Conservation (phyloP, 2,329 filamentous ascomycete genomes). For the Aureobasidium leucospermi region DNA sequence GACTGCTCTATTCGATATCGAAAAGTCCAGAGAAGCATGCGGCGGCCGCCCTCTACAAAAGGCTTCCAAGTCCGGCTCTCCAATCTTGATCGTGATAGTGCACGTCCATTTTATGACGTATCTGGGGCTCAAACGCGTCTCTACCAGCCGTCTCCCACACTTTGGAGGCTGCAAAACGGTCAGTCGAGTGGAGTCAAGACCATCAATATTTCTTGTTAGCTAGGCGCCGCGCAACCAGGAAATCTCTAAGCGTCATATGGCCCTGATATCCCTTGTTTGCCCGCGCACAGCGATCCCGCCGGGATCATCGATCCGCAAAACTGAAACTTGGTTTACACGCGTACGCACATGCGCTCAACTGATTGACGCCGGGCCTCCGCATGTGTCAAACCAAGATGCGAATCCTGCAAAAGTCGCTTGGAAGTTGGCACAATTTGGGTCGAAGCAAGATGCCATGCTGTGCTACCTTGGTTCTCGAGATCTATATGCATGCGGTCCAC, state of each 20-base stretch:
- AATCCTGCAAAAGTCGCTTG: background rate
- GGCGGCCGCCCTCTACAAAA: background rate
- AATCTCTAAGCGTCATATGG: conserved; percentile 2
- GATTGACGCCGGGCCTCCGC: background rate
- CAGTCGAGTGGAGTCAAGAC: conserved; percentile 3
- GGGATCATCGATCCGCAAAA: background rate
- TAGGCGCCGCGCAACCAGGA: conserved; percentile 1
- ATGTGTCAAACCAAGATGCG: conserved; percentile 7
- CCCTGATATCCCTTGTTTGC: background rate
- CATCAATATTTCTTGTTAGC: conserved; percentile 1
- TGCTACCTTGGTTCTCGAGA: background rate
- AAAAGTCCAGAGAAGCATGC: background rate
- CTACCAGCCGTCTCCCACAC: conserved; percentile 4
- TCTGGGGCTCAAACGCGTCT: background rate
- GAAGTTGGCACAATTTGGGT: conserved; percentile 3
- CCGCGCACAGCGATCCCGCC: background rate
- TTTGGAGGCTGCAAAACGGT: background rate
- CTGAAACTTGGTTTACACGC: conserved; percentile 8
- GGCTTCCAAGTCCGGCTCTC: background rate
- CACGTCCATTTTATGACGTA: background rate
- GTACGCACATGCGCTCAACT: background rate
- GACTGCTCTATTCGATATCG: conserved; percentile 1
- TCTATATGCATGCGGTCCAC: background rate
- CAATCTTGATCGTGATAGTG: conserved; percentile 1
- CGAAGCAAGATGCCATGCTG: conserved; percentile 3